These are phyloP conservation scores for Isochrysis galbana DNA, from an alignment of 78 protist genomes.

Conservation along the genomic window DNA sequence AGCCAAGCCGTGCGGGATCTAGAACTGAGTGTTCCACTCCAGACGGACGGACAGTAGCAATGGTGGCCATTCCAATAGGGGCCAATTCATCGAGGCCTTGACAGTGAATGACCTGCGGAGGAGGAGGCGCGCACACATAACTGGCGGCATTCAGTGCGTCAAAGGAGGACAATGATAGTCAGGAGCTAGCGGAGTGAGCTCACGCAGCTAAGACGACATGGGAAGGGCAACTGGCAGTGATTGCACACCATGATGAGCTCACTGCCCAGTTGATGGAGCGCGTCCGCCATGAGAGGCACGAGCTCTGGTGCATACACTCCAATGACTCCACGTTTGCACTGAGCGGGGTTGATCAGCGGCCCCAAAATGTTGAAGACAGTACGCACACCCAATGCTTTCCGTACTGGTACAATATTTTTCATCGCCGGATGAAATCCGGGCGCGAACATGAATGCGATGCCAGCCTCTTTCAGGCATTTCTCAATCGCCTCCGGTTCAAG, in stretches of 20 bases:
- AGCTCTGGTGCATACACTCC: neutral
- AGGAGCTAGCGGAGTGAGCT: too few species aligned
- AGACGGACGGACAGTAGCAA: neutral
- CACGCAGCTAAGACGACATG: too few species aligned
- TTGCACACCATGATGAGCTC: neutral
- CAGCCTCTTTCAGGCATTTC: neutral
- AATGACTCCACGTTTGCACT: neutral
- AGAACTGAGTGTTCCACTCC: neutral
- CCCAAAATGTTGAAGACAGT: constrained; percentile 28
- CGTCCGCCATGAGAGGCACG: neutral
- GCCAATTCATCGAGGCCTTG: neutral
- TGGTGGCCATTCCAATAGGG: neutral
- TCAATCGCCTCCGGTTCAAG: neutral
- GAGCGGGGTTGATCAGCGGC: constrained; percentile 19
- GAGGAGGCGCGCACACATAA: neutral
- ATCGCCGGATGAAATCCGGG: constrained; percentile 21
- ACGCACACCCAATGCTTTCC: constrained; percentile 32
- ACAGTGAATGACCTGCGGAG: neutral
- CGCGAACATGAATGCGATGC: constrained; percentile 32
- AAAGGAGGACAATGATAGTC: neutral
- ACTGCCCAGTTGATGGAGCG: neutral
- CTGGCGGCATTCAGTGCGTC: neutral
- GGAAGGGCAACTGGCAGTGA: neutral
- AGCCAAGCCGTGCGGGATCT: neutral
- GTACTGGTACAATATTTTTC: constrained; percentile 3